Conservation (phyloP, 1,139 yeast species). For the Candida sp. region DNA sequence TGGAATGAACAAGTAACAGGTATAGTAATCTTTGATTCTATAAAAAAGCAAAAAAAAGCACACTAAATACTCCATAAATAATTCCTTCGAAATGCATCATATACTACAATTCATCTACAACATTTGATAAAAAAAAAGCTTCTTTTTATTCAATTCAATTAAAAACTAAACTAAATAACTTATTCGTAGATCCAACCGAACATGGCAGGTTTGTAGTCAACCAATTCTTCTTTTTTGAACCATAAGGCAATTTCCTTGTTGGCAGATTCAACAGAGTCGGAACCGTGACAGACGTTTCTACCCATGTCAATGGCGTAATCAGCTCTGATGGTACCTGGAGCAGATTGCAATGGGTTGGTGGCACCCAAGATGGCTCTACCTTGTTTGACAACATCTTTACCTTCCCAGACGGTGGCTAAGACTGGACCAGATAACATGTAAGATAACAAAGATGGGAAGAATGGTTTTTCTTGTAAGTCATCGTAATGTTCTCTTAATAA, state of each 20-base stretch:
- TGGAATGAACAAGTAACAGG: too few relatives aligned
- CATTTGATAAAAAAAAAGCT: too few relatives aligned
- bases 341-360: conserved; percentile 95
- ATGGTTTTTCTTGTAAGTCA: conserved; percentile 94
- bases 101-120: too few relatives aligned
- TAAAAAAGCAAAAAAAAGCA: too few relatives aligned
- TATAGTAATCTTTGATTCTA: too few relatives aligned
- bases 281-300: conserved; percentile 99
- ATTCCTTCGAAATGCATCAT: too few relatives aligned
- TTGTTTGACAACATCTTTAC: conserved; percentile 98
- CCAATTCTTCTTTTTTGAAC: conserved; percentile 98
- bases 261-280: conserved; percentile 98
- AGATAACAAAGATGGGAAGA: conserved; percentile 92
- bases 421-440: conserved; percentile 99
- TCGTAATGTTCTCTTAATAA: conserved; percentile 92
- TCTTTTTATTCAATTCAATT: too few relatives aligned
- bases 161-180: conserved; percentile 10
- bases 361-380: conserved; percentile 99
- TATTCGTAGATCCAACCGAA: conserved; percentile 94
- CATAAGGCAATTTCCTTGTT: conserved; percentile 93
- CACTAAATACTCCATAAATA: too few relatives aligned
- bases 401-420: conserved; percentile 99
- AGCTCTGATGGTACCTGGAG: conserved; percentile 99
- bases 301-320: conserved; percentile 96
- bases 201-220: conserved; percentile 85